phyloP scores from a whole-genome alignment of 2,329 filamentous ascomycete genomes.

The Colletotrichum chrysophilum region DNA sequence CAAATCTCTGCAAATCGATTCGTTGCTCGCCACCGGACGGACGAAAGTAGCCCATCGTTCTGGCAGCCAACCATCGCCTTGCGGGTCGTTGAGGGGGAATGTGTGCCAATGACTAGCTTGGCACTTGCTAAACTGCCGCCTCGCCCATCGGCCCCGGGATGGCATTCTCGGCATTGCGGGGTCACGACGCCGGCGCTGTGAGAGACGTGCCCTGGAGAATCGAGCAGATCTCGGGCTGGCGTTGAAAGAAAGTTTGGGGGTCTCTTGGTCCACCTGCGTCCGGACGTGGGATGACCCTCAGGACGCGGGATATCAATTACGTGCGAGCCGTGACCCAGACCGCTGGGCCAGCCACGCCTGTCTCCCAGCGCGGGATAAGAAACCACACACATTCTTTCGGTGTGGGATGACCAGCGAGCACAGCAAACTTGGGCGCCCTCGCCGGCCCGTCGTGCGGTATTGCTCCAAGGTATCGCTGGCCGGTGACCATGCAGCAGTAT shows the following conservation, averaged over 20 bases:
- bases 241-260: conserved; percentile 23
- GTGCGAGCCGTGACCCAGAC: conserved; percentile 4
- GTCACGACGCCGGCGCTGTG: background rate
- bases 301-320: background rate
- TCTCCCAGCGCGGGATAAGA: background rate
- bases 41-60: background rate
- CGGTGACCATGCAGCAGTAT: background rate
- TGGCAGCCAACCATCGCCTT: background rate
- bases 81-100: background rate
- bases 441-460: background rate
- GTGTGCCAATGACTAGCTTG: background rate
- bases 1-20: background rate
- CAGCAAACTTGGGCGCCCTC: background rate
- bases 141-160: background rate
- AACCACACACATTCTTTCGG: background rate
- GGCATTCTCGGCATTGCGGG: background rate
- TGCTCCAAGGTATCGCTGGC: background rate
- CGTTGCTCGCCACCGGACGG: background rate
- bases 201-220: background rate
- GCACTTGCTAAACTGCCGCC: background rate
- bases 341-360: conserved; percentile 1
- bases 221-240: background rate
- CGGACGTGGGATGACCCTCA: conserved; percentile 17
- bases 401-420: background rate
- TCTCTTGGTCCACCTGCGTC: conserved; percentile 18